Conservation (phyloP, 2,329 filamentous ascomycete genomes). For the Penicillium aurantiogriseum region DNA sequence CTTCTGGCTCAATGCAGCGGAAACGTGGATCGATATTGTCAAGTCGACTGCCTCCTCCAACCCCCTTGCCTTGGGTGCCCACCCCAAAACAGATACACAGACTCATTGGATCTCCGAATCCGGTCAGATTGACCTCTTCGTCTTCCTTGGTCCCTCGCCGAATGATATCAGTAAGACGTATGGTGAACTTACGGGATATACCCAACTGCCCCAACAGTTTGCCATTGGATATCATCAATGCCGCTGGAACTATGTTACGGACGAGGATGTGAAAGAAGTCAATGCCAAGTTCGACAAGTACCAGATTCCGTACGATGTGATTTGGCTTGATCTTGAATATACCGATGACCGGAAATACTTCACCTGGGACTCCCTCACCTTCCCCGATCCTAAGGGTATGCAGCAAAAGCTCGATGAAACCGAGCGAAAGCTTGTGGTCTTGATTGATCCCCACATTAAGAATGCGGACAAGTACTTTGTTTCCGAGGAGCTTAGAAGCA, state of each 20-base stretch:
- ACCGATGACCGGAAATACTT: slow-evolving; percentile 98
- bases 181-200: slow-evolving; percentile 85
- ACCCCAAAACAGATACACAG: slow-evolving; percentile 70
- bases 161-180: slow-evolving; percentile 79
- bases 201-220: slow-evolving; percentile 87
- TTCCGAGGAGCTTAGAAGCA: slow-evolving; percentile 76
- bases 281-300: slow-evolving; percentile 94
- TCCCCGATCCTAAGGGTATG: slow-evolving; percentile 83
- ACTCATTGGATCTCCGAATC: slow-evolving; percentile 97
- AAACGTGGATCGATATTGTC: slow-evolving; percentile 94
- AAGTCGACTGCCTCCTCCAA: slow-evolving; percentile 74
- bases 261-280: slow-evolving; percentile 95
- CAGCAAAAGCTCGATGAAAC: slow-evolving; percentile 80
- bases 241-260: slow-evolving; percentile 97
- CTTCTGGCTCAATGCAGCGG: slow-evolving; percentile 95
- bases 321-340: slow-evolving; percentile 98
- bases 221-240: slow-evolving; percentile 94
- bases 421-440: slow-evolving; percentile 84
- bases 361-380: slow-evolving; percentile 89
- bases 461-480: slow-evolving; percentile 76
- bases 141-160: slow-evolving; percentile 87
- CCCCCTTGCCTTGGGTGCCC: slow-evolving; percentile 70
- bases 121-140: slow-evolving; percentile 85
- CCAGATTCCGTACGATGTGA: slow-evolving; percentile 95
- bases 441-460: slow-evolving; percentile 98